phyloP scores from a whole-genome alignment of 768 basidiomycete species.

The Leccinum truebloodii region DNA sequence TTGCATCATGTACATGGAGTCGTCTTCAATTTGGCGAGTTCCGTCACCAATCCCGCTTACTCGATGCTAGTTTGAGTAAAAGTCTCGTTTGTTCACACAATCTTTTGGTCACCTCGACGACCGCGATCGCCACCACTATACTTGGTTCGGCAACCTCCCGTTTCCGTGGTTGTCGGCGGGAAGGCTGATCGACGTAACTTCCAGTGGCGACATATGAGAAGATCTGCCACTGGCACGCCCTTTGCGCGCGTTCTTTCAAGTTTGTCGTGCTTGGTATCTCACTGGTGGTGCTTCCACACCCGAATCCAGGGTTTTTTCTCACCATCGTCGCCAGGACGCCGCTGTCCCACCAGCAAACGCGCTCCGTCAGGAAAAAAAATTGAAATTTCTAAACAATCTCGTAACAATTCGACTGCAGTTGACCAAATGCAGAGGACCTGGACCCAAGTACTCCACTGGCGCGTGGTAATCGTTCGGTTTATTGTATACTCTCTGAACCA shows the following conservation, averaged over 20 bases:
- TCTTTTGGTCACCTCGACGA: conserved; percentile 3
- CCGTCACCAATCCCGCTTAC: conserved; percentile 2
- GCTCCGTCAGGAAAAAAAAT: conserved; percentile 8
- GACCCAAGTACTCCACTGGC: conserved; percentile 28
- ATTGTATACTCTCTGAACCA: conserved; percentile 1
- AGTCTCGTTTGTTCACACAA: conserved; percentile 17
- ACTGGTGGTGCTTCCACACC: conserved; percentile 17
- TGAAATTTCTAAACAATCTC: conserved; percentile 21
- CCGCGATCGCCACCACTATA: background rate
- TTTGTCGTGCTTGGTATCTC: conserved; percentile 11
- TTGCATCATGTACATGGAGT: background rate
- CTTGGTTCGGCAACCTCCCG: conserved; percentile 3
- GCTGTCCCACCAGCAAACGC: conserved; percentile 15
- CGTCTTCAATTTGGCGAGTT: conserved; percentile 3
- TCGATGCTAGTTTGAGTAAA: background rate
- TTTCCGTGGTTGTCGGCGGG: conserved; percentile 18
- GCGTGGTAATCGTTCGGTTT: conserved; percentile 28
- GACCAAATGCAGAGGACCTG: conserved; percentile 23
- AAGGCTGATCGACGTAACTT: conserved; percentile 12
- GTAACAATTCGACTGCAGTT: conserved; percentile 21
- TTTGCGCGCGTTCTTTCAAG: conserved; percentile 28
- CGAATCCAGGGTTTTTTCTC: conserved; percentile 25
- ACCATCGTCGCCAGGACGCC: conserved; percentile 21
- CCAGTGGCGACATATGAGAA: conserved; percentile 21
- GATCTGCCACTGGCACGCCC: conserved; percentile 30